A percentile compares a stretch with the other conserved stretches of the same genome.
Evolutionary conservation across 352 stramenopile genomes (phyloP).

Genomic region (Saprolegnia diclina): DNA sequence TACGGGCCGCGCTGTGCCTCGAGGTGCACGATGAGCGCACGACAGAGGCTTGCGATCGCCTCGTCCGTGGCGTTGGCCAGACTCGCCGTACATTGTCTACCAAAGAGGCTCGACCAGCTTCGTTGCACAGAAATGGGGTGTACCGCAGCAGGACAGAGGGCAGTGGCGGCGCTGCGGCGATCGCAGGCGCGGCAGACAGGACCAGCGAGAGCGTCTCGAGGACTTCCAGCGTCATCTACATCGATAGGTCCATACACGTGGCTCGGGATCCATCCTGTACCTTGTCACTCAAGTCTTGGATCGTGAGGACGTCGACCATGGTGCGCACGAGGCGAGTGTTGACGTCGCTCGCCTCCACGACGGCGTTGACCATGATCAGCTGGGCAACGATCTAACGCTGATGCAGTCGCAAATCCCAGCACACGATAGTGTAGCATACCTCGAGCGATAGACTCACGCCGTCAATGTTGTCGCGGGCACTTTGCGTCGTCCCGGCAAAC

Average conservation of each 20-base stretch:
- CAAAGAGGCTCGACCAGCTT: no score
- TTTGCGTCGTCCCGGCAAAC: background rate
- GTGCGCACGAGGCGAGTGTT: background rate
- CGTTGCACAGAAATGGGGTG: no score
- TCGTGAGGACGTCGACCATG: background rate
- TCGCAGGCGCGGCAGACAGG: background rate
- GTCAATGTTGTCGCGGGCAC: background rate
- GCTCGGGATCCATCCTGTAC: background rate
- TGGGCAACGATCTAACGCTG: background rate
- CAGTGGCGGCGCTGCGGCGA: background rate
- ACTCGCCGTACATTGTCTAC: no score
- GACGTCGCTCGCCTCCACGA: background rate
- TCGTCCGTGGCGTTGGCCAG: no score
- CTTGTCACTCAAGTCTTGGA: background rate
- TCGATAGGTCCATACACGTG: background rate
- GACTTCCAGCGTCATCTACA: background rate
- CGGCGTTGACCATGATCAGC: background rate
- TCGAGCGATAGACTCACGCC: no score
- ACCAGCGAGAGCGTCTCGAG: background rate
- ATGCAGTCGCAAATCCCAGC: no score
- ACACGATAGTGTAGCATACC: no score
- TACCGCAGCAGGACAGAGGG: background rate
- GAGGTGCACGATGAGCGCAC: no score
- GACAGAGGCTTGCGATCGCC: no score
- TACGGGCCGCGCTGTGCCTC: no score